These are phyloP conservation scores for Lachnellula subtilissima DNA, from an alignment of 2,329 filamentous ascomycete genomes.

Conservation along the genomic window DNA sequence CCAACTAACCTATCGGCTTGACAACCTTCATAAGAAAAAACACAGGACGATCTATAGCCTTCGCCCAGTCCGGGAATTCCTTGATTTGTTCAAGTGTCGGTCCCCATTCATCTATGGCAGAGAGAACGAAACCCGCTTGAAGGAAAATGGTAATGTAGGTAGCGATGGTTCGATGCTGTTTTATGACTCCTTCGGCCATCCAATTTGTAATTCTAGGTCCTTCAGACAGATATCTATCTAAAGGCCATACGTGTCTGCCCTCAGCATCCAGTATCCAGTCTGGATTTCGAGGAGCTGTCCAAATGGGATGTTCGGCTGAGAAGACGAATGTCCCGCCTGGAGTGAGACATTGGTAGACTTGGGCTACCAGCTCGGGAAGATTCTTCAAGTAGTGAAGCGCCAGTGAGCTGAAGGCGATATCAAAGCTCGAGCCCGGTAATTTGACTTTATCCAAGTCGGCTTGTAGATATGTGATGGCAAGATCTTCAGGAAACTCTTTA, in stretches of 20 bases:
- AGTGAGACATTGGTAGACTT: conserved; percentile 79
- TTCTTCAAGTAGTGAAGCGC: conserved; percentile 96
- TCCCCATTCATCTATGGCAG: conserved; percentile 18
- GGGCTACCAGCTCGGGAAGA: conserved; percentile 71
- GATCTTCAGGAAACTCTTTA: conserved; percentile 13
- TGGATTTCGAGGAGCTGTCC: conserved; percentile 37
- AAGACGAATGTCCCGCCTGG: conserved; percentile 81
- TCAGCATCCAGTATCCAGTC: conserved; percentile 29
- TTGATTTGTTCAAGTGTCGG: conserved; percentile 19
- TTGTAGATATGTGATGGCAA: conserved; percentile 30
- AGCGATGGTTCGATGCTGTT: conserved; percentile 43
- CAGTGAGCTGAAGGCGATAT: conserved; percentile 80
- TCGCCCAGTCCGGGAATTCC: conserved; percentile 30
- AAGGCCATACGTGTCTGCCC: conserved; percentile 37
- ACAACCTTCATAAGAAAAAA: conserved; percentile 32
- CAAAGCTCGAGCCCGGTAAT: conserved; percentile 59
- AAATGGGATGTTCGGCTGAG: conserved; percentile 45
- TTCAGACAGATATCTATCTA: conserved; percentile 40
- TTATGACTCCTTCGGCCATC: conserved; percentile 39
- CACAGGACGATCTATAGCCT: conserved; percentile 32
- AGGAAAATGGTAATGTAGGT: conserved; percentile 17
- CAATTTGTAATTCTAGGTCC: conserved; percentile 38
- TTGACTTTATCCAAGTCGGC: conserved; percentile 34
- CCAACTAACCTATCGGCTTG: not conserved
- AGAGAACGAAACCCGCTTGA: conserved; percentile 14